A percentile compares a stretch with the other conserved stretches of the same genome.
phyloP scores from a whole-genome alignment of 495 filamentous ascomycete genomes.

The Cercophora scortea region DNA sequence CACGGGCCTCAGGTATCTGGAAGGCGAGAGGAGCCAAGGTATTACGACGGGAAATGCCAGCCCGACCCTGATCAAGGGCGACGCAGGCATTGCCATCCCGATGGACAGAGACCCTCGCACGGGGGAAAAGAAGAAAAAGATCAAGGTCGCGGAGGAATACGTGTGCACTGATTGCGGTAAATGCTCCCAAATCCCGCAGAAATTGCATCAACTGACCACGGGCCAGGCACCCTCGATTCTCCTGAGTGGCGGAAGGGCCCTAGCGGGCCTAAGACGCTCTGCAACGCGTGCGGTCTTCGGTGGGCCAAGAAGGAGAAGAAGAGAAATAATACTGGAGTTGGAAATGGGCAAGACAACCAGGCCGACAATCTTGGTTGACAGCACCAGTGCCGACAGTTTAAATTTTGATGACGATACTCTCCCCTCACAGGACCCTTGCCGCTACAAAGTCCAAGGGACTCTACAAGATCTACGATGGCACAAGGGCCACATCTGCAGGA shows the following conservation, averaged over 20 bases:
- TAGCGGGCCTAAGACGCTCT: constrained; percentile 88
- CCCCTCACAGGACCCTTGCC: no score
- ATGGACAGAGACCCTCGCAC: constrained; percentile 61
- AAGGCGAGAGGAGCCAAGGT: constrained; percentile 82
- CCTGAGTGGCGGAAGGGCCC: constrained; percentile 97
- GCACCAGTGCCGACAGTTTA: not conserved
- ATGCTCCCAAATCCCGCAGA: constrained; percentile 2
- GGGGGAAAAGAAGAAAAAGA: constrained; percentile 77
- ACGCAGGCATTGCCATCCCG: constrained; percentile 77
- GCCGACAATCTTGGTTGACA: not conserved
- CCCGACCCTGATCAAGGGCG: constrained; percentile 74
- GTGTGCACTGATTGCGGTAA: constrained; percentile 89
- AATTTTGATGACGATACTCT: not conserved
- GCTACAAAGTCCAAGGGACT: no score
- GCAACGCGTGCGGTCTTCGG: constrained; percentile 90
- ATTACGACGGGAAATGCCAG: constrained; percentile 79
- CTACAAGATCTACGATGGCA: no score
- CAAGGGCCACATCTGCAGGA: no score
- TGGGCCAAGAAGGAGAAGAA: constrained; percentile 80
- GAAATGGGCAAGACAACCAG: not conserved
- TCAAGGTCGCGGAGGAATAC: constrained; percentile 88
- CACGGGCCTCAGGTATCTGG: constrained; percentile 79
- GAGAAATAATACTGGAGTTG: constrained; percentile 17
- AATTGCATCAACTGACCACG: no score
- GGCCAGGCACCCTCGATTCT: constrained; percentile 66